Evolutionary conservation across 192 early-diverging fungal genomes (phyloP).

Genomic region (Backusella psychrophila): DNA sequence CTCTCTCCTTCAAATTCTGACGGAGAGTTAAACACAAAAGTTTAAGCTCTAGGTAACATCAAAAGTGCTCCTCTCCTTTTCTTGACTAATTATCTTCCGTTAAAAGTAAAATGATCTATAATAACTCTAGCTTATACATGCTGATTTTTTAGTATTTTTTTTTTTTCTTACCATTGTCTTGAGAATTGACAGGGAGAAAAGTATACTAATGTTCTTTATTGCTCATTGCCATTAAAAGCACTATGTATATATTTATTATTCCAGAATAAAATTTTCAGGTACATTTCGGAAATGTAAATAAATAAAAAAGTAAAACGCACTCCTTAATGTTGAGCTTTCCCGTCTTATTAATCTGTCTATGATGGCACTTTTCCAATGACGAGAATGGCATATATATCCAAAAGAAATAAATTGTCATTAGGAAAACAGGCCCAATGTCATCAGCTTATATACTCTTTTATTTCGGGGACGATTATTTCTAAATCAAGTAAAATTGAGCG

Average conservation of each 20-base stretch:
- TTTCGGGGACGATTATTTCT: background rate
- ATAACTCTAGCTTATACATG: background rate
- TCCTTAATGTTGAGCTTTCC: background rate
- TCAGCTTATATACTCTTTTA: background rate
- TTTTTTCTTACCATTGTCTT: background rate
- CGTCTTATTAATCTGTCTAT: background rate
- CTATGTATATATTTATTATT: background rate
- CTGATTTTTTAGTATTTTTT: background rate
- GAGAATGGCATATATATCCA: background rate
- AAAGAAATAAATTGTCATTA: background rate
- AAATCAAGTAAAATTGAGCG: background rate
- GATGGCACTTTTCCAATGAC: background rate
- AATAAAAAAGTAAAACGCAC: background rate
- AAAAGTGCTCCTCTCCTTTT: background rate
- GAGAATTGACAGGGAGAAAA: background rate
- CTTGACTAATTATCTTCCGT: background rate
- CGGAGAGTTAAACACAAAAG: slow-evolving; percentile 1
- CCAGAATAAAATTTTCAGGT: background rate
- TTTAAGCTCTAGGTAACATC: background rate
- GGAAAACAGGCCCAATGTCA: background rate
- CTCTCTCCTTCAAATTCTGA: background rate
- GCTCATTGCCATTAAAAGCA: background rate
- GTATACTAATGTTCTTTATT: background rate
- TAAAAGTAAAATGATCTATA: slow-evolving; percentile 3
- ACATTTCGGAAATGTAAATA: background rate